Conservation (phyloP, 345 rosid genomes). For the Chamaenerion angustifolium region DNA sequence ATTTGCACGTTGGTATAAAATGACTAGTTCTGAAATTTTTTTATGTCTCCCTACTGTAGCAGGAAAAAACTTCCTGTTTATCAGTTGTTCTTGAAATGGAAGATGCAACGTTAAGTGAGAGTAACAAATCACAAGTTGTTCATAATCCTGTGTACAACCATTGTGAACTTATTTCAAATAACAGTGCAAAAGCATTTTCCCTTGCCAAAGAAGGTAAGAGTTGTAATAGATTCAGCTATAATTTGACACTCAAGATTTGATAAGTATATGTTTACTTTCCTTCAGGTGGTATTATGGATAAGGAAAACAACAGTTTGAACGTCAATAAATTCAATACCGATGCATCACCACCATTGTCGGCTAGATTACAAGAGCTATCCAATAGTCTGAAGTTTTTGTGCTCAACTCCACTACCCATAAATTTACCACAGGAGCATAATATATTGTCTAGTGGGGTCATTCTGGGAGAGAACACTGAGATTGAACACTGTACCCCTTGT, state of each 20-base stretch:
- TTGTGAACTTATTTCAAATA: neutral
- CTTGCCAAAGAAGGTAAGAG: constrained; percentile 20
- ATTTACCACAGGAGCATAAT: constrained; percentile 16
- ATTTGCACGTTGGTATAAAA: neutral
- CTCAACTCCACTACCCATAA: constrained; percentile 19
- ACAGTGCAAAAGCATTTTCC: constrained; percentile 9
- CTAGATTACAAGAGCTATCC: constrained; percentile 36
- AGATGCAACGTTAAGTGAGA: no score
- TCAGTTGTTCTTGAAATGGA: neutral
- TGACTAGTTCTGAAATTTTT: neutral
- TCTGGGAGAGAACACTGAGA: constrained; percentile 5
- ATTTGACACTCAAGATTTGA: neutral
- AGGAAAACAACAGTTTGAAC: constrained; percentile 28
- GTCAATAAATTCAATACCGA: constrained; percentile 8
- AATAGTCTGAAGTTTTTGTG: constrained; percentile 37
- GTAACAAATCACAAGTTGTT: neutral
- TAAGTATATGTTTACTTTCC: neutral
- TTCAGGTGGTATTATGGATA: constrained; percentile 13
- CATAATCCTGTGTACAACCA: no score
- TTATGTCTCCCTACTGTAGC: neutral
- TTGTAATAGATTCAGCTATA: constrained; percentile 2
- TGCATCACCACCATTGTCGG: constrained; percentile 46
- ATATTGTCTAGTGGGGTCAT: constrained; percentile 2
- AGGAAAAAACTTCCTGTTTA: neutral
- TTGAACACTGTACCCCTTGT: constrained; percentile 43